A percentile compares a stretch with the other conserved stretches of the same genome.
phyloP scores from a whole-genome alignment of 177 flowering plant genomes.

The Vitis hybrid region DNA sequence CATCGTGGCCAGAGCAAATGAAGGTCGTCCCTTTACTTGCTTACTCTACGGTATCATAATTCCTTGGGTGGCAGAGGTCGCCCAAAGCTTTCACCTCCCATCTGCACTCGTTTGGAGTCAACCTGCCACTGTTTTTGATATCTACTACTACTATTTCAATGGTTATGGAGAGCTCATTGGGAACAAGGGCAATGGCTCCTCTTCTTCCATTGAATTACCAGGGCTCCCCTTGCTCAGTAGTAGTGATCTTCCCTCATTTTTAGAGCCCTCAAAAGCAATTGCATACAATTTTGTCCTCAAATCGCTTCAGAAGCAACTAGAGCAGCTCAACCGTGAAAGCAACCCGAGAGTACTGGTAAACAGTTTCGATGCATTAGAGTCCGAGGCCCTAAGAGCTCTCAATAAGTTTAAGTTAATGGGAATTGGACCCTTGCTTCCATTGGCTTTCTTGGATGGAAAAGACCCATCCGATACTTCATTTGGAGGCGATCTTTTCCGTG shows the following conservation, averaged over 20 bases:
- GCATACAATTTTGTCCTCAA: background rate
- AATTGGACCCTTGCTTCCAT: conserved; percentile 48
- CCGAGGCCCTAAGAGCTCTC: conserved; percentile 18
- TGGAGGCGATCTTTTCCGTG: conserved; percentile 30
- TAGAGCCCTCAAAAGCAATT: conserved; percentile 13
- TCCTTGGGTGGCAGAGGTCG: too few relatives aligned
- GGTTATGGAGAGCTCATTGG: background rate
- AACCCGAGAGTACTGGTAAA: conserved; percentile 35
- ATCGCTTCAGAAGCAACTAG: conserved; percentile 16
- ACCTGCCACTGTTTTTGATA: too few relatives aligned
- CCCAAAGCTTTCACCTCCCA: too few relatives aligned
- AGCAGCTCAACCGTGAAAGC: conserved; percentile 8
- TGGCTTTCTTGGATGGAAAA: conserved; percentile 26
- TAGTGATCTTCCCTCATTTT: conserved; percentile 46
- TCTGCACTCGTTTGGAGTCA: too few relatives aligned
- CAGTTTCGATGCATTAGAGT: conserved; percentile 42
- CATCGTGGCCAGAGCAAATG: too few relatives aligned
- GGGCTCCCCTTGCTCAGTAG: conserved; percentile 32
- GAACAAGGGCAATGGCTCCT: conserved; percentile 18
- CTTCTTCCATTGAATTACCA: conserved; percentile 32
- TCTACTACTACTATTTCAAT: too few relatives aligned
- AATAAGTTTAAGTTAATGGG: conserved; percentile 16
- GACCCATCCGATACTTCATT: conserved; percentile 23
- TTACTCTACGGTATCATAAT: too few relatives aligned
- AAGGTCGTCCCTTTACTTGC: too few relatives aligned